These are phyloP conservation scores for Moricandia moricandioides DNA, from an alignment of 345 rosid species.

Conservation along the genomic window DNA sequence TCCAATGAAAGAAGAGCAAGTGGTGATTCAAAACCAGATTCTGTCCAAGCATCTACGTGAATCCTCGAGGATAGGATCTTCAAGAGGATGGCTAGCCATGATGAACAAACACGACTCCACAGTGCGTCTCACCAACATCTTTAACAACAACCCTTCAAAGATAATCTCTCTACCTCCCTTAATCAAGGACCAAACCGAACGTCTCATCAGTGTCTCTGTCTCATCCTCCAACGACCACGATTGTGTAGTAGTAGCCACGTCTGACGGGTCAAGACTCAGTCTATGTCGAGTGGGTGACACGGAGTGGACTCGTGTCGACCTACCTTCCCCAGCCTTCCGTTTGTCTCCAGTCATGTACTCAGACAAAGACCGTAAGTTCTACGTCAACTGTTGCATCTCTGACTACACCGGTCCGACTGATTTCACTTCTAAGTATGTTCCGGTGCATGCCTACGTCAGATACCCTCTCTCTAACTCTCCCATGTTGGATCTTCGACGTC, in stretches of 20 bases:
- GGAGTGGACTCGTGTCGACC: constrained; percentile 12
- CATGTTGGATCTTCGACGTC: not conserved
- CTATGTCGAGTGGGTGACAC: not conserved
- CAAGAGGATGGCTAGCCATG: constrained; percentile 4
- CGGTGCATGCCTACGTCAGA: constrained; percentile 8
- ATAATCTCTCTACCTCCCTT: constrained; percentile 1
- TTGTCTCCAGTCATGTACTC: constrained; percentile 8
- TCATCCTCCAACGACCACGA: not conserved
- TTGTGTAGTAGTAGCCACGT: not conserved
- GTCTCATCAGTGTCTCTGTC: not conserved
- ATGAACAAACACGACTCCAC: not conserved
- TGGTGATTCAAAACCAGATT: not conserved
- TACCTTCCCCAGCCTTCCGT: not conserved
- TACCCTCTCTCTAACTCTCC: not conserved
- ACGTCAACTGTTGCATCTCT: not conserved
- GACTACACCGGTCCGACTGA: constrained; percentile 4
- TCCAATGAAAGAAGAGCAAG: constrained; percentile 10
- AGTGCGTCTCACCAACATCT: constrained; percentile 8
- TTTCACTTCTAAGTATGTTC: not conserved
- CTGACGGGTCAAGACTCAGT: constrained; percentile 4
- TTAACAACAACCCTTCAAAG: not conserved
- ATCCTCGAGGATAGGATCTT: not conserved
- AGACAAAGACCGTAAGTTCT: constrained; percentile 4
- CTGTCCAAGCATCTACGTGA: not conserved
- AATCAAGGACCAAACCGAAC: not conserved